phyloP scores from a whole-genome alignment of 2,329 filamentous ascomycete genomes.

The Colletotrichum trifolii region DNA sequence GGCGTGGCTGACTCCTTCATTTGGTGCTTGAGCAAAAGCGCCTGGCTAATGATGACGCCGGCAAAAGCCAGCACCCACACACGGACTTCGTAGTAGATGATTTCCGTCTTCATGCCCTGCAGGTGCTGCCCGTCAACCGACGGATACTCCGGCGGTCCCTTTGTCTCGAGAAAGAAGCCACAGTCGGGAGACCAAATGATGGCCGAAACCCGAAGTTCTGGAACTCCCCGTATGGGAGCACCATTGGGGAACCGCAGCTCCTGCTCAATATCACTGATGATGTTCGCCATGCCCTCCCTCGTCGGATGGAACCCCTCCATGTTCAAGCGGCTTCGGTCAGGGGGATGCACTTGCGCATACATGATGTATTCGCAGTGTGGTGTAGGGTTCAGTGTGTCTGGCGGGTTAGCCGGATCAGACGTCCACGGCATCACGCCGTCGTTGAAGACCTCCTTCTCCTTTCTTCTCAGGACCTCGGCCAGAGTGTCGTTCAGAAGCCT shows the following conservation, averaged over 20 bases:
- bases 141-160: conserved; percentile 68
- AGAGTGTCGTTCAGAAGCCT: conserved; percentile 79
- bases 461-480: conserved; percentile 72
- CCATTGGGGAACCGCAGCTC: conserved; percentile 72
- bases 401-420: conserved; percentile 71
- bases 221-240: conserved; percentile 64
- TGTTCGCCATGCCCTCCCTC: conserved; percentile 47
- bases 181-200: conserved; percentile 77
- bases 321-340: conserved; percentile 52
- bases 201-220: conserved; percentile 70
- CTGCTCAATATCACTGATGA: conserved; percentile 67
- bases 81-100: conserved; percentile 66
- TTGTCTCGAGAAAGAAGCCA: conserved; percentile 72
- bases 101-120: conserved; percentile 69
- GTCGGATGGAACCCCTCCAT: conserved; percentile 46
- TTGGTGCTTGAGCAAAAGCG: conserved; percentile 70
- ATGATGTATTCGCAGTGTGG: conserved; percentile 91
- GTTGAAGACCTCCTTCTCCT: conserved; percentile 65
- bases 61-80: conserved; percentile 69
- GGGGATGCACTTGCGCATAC: conserved; percentile 81
- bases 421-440: conserved; percentile 80
- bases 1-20: conserved; percentile 75
- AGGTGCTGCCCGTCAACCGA: conserved; percentile 65
- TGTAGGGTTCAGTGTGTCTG: conserved; percentile 67
- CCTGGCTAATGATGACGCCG: conserved; percentile 68